Conservation (phyloP, 148 eudicot species). For the Cornus kousa region DNA sequence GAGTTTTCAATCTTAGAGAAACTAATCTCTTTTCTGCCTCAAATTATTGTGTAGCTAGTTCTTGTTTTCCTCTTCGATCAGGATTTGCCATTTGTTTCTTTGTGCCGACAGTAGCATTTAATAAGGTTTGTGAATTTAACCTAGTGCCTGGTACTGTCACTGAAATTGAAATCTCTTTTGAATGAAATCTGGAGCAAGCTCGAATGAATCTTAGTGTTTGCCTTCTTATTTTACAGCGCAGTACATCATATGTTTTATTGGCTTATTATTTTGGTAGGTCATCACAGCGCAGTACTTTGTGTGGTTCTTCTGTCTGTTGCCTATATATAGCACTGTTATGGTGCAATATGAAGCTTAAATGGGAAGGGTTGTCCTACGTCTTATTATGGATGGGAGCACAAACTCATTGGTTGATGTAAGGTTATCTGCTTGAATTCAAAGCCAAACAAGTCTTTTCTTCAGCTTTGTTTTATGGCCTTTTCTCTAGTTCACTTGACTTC, state of each 20-base stretch:
- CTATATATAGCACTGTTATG: conserved; percentile 77
- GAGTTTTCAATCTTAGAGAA: conserved; percentile 69
- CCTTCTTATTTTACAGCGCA: too few species aligned
- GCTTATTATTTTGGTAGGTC: conserved; percentile 70
- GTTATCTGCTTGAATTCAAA: conserved; percentile 81
- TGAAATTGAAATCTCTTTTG: neutral
- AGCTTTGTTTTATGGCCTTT: too few species aligned
- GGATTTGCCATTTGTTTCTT: too few species aligned
- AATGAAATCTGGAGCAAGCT: too few species aligned
- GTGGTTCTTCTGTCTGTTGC: conserved; percentile 92
- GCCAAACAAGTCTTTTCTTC: conserved; percentile 77
- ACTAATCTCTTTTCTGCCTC: conserved; percentile 89
- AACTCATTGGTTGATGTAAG: conserved; percentile 91
- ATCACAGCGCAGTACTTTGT: conserved; percentile 98
- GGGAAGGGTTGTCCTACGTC: conserved; percentile 61
- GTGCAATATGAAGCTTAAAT: conserved; percentile 79
- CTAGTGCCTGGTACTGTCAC: neutral
- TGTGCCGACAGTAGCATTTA: conserved; percentile 90
- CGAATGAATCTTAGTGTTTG: too few species aligned
- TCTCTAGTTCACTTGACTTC: too few species aligned
- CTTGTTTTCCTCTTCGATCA: too few species aligned
- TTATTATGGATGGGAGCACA: conserved; percentile 86
- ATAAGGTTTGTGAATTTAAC: conserved; percentile 55
- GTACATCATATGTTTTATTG: too few species aligned
- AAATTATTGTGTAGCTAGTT: conserved; percentile 54